Conservation (phyloP, 2,329 filamentous ascomycete genomes). For the Dryadomyces sulphureus region DNA sequence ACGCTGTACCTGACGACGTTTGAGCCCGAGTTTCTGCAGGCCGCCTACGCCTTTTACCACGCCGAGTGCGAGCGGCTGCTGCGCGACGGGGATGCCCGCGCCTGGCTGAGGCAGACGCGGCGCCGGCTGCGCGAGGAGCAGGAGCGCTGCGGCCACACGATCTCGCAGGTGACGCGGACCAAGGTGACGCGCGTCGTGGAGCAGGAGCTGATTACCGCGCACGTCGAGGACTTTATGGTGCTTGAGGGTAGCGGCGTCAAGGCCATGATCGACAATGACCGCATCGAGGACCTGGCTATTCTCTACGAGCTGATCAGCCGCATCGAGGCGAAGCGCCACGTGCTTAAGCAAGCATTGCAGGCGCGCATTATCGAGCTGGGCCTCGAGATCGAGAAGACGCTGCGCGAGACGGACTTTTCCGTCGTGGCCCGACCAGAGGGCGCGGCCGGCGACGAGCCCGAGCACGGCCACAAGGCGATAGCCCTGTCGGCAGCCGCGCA, state of each 20-base stretch:
- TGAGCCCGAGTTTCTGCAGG: constrained; percentile 59
- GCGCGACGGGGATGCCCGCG: constrained; percentile 62
- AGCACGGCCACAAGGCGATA: constrained; percentile 26
- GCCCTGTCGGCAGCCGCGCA: constrained; percentile 48
- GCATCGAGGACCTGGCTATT: constrained; percentile 60
- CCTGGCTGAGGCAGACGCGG: constrained; percentile 66
- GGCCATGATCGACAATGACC: constrained; percentile 86
- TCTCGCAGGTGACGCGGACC: constrained; percentile 55
- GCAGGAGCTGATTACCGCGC: constrained; percentile 59
- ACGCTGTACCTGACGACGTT: constrained; percentile 78
- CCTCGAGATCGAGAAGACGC: constrained; percentile 59
- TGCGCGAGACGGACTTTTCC: constrained; percentile 41
- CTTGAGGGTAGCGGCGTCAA: constrained; percentile 74
- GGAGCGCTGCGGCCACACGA: constrained; percentile 67
- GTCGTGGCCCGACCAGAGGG: no score
- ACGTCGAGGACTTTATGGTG: constrained; percentile 67
- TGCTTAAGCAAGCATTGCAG: constrained; percentile 57
- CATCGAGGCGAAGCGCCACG: constrained; percentile 59
- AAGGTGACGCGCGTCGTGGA: constrained; percentile 71
- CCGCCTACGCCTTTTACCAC: constrained; percentile 60
- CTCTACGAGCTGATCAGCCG: constrained; percentile 67
- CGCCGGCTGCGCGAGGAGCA: constrained; percentile 66
- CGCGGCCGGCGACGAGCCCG: no score
- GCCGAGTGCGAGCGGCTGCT: constrained; percentile 62
- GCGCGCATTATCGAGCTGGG: constrained; percentile 67